A percentile compares a stretch with the other conserved stretches of the same genome.
Conservation (phyloP, 306 rosid genomes). For the Quercus parvula region DNA sequence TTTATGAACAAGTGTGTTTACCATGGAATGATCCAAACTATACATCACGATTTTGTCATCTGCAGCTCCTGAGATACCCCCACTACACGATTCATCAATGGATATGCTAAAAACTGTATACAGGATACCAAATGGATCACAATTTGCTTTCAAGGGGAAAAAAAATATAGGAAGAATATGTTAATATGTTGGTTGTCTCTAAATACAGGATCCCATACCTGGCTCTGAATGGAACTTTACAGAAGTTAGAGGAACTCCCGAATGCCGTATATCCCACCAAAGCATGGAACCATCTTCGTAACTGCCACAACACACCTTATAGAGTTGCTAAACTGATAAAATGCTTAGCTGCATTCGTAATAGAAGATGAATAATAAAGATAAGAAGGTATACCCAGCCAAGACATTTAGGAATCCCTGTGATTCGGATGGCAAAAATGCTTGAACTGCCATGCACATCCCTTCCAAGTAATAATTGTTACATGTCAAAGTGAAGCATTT, state of each 20-base stretch:
- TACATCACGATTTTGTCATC: slow-evolving; percentile 75
- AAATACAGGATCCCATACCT: slow-evolving; percentile 38
- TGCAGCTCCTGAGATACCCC: slow-evolving; percentile 89
- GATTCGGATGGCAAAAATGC: slow-evolving; percentile 67
- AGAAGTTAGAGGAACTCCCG: slow-evolving; percentile 55
- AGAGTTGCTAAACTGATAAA: neutral
- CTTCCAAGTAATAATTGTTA: slow-evolving; percentile 41
- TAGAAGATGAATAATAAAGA: slow-evolving; percentile 1
- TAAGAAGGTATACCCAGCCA: slow-evolving; percentile 63
- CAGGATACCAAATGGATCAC: slow-evolving; percentile 11
- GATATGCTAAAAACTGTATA: slow-evolving; percentile 74
- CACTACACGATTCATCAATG: slow-evolving; percentile 68
- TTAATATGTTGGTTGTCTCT: neutral
- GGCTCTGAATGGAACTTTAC: slow-evolving; percentile 91
- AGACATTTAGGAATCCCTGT: slow-evolving; percentile 68
- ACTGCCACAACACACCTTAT: slow-evolving; percentile 33
- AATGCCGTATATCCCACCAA: slow-evolving; percentile 93
- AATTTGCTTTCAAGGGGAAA: slow-evolving; percentile 1
- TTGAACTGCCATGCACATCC: slow-evolving; percentile 97
- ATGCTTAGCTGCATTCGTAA: neutral
- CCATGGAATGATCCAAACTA: slow-evolving; percentile 81
- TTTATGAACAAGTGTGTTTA: slow-evolving; percentile 26
- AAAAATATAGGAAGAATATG: neutral
- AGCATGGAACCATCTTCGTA: slow-evolving; percentile 96
- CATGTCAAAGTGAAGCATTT: slow-evolving; percentile 5